Conservation (phyloP, 2,329 filamentous ascomycete species). For the Corynespora cassiicola region DNA sequence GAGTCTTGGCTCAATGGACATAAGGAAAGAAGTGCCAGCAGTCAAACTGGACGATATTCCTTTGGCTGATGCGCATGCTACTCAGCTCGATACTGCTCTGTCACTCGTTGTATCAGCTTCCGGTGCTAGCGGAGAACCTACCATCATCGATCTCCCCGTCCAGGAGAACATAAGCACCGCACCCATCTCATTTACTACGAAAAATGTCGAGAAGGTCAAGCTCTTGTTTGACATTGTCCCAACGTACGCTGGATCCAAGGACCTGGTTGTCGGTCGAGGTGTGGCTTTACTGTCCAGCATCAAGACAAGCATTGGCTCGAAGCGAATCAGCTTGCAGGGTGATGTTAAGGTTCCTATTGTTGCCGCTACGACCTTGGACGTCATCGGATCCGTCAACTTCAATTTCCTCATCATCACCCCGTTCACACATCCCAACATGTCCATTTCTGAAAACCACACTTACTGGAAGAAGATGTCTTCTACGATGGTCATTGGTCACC, state of each 20-base stretch:
- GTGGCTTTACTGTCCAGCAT: constrained; percentile 88
- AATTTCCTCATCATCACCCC: constrained; percentile 96
- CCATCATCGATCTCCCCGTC: constrained; percentile 88
- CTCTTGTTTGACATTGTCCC: constrained; percentile 94
- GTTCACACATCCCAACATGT: constrained; percentile 93
- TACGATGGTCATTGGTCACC: constrained; percentile 80
- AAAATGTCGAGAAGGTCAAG: constrained; percentile 80
- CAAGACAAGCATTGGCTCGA: constrained; percentile 80
- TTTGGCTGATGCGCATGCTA: constrained; percentile 84
- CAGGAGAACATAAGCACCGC: constrained; percentile 94
- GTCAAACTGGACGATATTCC: constrained; percentile 90
- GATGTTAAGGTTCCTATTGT: constrained; percentile 93
- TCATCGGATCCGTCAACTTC: constrained; percentile 95
- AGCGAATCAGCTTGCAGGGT: constrained; percentile 89
- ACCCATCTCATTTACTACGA: constrained; percentile 86
- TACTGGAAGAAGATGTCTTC: constrained; percentile 95
- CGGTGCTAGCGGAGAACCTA: constrained; percentile 84
- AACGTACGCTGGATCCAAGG: constrained; percentile 83
- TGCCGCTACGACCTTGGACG: constrained; percentile 78
- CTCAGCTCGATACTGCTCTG: constrained; percentile 90
- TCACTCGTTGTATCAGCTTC: constrained; percentile 89
- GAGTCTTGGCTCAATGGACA: constrained; percentile 93
- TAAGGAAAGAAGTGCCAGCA: constrained; percentile 78
- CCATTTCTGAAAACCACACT: constrained; percentile 85
- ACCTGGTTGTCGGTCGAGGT: constrained; percentile 84